Evolutionary conservation across 345 rosid genomes (phyloP).

Genomic region (Eucalyptus globulus): DNA sequence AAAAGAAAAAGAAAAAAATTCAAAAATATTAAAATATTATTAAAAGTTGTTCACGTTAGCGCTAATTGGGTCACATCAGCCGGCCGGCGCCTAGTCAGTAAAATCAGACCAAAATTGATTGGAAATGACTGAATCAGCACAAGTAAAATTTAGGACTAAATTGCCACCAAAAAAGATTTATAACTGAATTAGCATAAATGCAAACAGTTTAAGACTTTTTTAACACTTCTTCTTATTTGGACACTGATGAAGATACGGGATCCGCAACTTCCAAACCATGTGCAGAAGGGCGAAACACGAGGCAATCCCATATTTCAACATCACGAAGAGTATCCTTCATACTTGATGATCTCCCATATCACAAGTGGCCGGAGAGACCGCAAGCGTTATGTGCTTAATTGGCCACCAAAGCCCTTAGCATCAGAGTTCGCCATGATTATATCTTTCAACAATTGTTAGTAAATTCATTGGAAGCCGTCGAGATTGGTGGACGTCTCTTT

Average conservation of each 20-base stretch:
- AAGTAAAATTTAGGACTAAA: no score
- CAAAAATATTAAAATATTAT: no score
- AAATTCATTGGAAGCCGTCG: not conserved
- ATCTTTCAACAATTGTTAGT: not conserved
- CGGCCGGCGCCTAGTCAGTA: rapidly evolving
- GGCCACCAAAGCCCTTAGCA: not conserved
- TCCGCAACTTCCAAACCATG: no score
- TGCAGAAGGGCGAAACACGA: no score
- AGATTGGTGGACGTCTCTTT: not conserved
- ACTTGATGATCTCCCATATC: not conserved
- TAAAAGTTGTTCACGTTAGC: rapidly evolving
- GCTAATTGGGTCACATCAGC: rapidly evolving
- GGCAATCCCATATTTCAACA: no score
- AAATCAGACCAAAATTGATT: no score
- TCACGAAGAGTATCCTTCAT: not conserved
- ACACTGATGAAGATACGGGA: no score
- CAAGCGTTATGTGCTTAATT: not conserved
- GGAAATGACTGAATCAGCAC: no score
- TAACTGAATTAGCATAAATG: rapidly evolving
- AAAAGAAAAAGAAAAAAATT: no score
- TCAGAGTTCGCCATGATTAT: not conserved
- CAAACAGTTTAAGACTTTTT: no score
- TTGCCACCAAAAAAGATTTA: no score
- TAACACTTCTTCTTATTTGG: no score
- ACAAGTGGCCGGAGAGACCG: not conserved